Evolutionary conservation across 768 basidiomycete genomes (phyloP).

Genomic region (Hericium rajendrae): DNA sequence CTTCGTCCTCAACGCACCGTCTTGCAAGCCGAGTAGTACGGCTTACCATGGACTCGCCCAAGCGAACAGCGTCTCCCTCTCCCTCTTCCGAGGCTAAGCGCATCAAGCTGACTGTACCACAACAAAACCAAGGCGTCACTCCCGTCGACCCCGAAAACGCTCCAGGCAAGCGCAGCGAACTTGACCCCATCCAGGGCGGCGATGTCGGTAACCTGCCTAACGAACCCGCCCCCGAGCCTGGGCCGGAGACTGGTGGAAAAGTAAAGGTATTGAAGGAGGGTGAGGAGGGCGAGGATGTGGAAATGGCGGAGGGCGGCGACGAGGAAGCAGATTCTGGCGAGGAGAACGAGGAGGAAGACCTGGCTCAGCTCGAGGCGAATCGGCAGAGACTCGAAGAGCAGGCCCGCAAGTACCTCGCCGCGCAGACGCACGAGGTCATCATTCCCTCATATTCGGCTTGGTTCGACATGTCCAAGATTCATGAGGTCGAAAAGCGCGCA

Average conservation of each 20-base stretch:
- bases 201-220: conserved; percentile 68
- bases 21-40: background rate
- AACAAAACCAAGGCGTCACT: conserved; percentile 49
- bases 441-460: conserved; percentile 96
- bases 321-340: conserved; percentile 73
- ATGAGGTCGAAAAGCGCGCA: conserved; percentile 83
- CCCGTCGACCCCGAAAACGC: conserved; percentile 74
- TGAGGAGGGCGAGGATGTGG: conserved; percentile 64
- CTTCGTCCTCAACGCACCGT: too few species aligned
- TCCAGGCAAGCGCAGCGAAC: conserved; percentile 79
- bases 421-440: conserved; percentile 94
- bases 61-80: conserved; percentile 27
- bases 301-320: conserved; percentile 72
- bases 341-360: conserved; percentile 80
- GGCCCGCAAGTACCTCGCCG: conserved; percentile 89
- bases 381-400: conserved; percentile 74
- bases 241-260: conserved; percentile 22
- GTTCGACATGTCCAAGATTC: conserved; percentile 94
- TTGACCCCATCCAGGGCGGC: conserved; percentile 71
- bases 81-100: conserved; percentile 26
- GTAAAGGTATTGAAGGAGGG: conserved; percentile 32
- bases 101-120: conserved; percentile 25
- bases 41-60: conserved; percentile 22
- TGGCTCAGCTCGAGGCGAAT: conserved; percentile 73
- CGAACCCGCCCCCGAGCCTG: conserved; percentile 22